Evolutionary conservation across 2,329 filamentous ascomycete genomes (phyloP).

Genomic region (Amylocarpus encephaloides): DNA sequence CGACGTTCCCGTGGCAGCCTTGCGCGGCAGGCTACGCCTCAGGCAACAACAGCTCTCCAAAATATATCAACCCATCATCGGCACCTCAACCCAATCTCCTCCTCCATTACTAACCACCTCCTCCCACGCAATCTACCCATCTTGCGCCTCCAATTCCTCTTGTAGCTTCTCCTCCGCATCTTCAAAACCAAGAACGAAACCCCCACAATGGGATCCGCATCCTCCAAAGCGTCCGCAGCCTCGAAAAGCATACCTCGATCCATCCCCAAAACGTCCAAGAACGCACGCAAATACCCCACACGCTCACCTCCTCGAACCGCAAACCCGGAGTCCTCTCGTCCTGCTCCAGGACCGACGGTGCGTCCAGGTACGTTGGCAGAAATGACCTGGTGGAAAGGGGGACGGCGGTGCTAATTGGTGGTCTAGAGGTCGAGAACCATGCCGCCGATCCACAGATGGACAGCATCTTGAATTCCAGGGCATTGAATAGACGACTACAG

Average conservation of each 20-base stretch:
- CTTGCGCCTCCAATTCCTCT: background rate
- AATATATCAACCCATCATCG: too few relatives aligned
- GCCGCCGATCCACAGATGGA: slow-evolving; percentile 11
- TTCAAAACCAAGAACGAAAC: background rate
- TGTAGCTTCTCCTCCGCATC: background rate
- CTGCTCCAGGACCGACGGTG: slow-evolving; percentile 3
- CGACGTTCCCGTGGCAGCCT: too few relatives aligned
- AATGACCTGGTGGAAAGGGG: background rate
- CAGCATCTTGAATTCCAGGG: slow-evolving; percentile 11
- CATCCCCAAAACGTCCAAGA: slow-evolving; percentile 10
- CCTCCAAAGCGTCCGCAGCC: slow-evolving; percentile 21
- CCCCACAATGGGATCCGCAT: slow-evolving; percentile 22
- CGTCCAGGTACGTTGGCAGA: slow-evolving; percentile 12
- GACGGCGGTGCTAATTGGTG: background rate
- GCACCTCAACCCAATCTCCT: background rate
- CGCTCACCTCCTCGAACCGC: slow-evolving; percentile 14
- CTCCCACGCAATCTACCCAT: background rate
- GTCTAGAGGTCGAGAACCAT: background rate
- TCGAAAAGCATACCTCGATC: slow-evolving; percentile 14
- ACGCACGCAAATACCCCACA: slow-evolving; percentile 29
- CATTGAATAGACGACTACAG: slow-evolving; percentile 21
- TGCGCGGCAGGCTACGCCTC: background rate
- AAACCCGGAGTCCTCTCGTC: background rate
- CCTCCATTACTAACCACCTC: background rate
- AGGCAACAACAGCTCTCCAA: slow-evolving; percentile 1